These are phyloP conservation scores for Dendrobium catenatum DNA, from an alignment of 106 monocot genomes.

Conservation along the genomic window DNA sequence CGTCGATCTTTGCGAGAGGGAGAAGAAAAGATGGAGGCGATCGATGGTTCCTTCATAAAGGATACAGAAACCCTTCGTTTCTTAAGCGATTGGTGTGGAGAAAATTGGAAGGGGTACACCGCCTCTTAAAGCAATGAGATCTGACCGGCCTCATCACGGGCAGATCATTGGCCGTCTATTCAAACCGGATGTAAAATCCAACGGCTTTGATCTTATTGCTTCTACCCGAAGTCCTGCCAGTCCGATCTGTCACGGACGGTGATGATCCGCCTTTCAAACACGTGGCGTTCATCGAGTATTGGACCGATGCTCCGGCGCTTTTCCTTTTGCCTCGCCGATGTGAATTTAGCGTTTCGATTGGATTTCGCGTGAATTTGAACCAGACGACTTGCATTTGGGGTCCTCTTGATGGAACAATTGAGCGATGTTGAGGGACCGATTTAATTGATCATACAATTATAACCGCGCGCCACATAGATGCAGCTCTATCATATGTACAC, in stretches of 20 bases:
- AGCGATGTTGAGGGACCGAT: background rate
- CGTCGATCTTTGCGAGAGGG: background rate
- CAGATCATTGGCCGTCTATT: conserved; percentile 15
- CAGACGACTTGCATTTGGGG: background rate
- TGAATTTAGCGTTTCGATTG: conserved; percentile 6
- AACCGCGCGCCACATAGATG: background rate
- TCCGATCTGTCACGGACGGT: conserved; percentile 51
- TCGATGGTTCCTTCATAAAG: conserved; percentile 5
- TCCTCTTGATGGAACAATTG: background rate
- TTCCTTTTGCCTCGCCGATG: background rate
- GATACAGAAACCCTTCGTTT: background rate
- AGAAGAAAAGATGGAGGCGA: background rate
- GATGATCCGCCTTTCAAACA: conserved; percentile 1
- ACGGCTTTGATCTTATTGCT: conserved; percentile 1
- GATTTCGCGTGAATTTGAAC: conserved; percentile 6
- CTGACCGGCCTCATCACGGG: conserved; percentile 34
- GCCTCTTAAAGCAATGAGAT: conserved; percentile 44
- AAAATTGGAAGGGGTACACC: conserved; percentile 11
- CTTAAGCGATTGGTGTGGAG: conserved; percentile 13
- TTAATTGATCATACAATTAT: background rate
- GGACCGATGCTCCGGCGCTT: background rate
- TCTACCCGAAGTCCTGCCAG: conserved; percentile 19
- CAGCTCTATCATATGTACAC: background rate
- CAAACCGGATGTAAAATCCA: conserved; percentile 12
- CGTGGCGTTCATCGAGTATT: conserved; percentile 26